Conservation (phyloP, 202 grass and related monocot genomes). For the Musa balbisiana region DNA sequence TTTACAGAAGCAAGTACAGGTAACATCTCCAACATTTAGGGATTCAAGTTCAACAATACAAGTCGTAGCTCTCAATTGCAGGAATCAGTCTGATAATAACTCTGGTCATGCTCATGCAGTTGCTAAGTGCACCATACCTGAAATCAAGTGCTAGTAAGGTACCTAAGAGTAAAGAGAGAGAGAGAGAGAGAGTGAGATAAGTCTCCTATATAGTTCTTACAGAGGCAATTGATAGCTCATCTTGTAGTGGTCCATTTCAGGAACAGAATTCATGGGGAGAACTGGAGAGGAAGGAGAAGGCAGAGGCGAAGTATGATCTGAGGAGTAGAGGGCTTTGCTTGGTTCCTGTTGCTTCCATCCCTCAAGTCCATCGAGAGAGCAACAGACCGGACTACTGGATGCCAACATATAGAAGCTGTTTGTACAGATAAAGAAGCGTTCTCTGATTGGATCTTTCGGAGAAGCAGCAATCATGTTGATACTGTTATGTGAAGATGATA, state of each 20-base stretch:
- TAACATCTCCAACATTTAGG: slow-evolving; percentile 14
- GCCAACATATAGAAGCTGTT: slow-evolving; percentile 58
- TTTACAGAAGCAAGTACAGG: slow-evolving; percentile 92
- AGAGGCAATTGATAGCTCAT: not conserved
- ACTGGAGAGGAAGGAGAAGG: slow-evolving; percentile 33
- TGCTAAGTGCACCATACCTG: slow-evolving; percentile 86
- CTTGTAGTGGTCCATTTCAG: slow-evolving; percentile 27
- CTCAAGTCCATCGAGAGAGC: slow-evolving; percentile 51
- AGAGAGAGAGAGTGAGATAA: too few relatives aligned
- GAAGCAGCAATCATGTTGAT: too few relatives aligned
- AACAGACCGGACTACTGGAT: slow-evolving; percentile 68
- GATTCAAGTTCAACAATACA: too few relatives aligned
- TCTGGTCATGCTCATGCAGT: slow-evolving; percentile 39
- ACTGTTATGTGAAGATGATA: too few relatives aligned
- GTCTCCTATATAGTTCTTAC: not conserved
- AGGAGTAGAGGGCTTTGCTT: slow-evolving; percentile 78
- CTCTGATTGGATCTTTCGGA: too few relatives aligned
- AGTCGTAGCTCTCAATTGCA: too few relatives aligned
- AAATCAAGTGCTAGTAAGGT: slow-evolving; percentile 65
- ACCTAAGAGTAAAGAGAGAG: not conserved
- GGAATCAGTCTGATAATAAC: slow-evolving; percentile 3
- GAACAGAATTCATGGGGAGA: slow-evolving; percentile 46
- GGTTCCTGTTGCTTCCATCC: slow-evolving; percentile 68
- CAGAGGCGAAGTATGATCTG: slow-evolving; percentile 38
- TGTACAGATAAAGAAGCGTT: slow-evolving; percentile 38